phyloP scores from a whole-genome alignment of 306 rosid genomes.

The Neltuma alba region DNA sequence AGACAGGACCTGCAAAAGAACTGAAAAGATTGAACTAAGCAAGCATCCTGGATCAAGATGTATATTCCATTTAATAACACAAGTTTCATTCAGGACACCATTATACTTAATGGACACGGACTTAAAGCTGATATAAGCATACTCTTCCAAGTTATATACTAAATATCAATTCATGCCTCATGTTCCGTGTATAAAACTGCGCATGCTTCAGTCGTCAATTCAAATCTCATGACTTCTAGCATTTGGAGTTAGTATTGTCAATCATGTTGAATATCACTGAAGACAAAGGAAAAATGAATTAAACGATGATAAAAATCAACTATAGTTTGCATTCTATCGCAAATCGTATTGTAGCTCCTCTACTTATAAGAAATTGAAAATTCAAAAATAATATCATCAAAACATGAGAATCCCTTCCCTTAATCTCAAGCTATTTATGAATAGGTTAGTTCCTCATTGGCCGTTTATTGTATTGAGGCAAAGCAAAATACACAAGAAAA shows the following conservation, averaged over 20 bases:
- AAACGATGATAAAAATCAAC: neutral
- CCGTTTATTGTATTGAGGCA: neutral
- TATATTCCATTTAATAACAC: neutral
- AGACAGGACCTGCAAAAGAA: slow-evolving; percentile 76
- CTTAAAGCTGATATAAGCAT: neutral
- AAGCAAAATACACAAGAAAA: neutral
- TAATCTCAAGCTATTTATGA: neutral
- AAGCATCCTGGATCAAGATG: slow-evolving; percentile 8
- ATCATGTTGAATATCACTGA: neutral
- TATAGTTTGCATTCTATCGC: neutral
- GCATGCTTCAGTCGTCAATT: neutral
- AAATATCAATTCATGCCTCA: neutral
- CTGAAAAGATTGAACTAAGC: slow-evolving; percentile 57
- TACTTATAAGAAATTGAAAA: neutral
- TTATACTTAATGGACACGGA: neutral
- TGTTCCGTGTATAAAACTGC: slow-evolving; percentile 1
- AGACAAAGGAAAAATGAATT: neutral
- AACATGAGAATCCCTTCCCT: neutral
- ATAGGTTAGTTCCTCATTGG: neutral
- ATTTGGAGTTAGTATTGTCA: neutral
- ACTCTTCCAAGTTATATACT: neutral
- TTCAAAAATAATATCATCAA: neutral
- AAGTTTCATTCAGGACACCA: neutral
- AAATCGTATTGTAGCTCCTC: neutral
- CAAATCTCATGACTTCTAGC: neutral